phyloP scores from a whole-genome alignment of 2,329 filamentous ascomycete genomes.

The Fusarium nygamai region DNA sequence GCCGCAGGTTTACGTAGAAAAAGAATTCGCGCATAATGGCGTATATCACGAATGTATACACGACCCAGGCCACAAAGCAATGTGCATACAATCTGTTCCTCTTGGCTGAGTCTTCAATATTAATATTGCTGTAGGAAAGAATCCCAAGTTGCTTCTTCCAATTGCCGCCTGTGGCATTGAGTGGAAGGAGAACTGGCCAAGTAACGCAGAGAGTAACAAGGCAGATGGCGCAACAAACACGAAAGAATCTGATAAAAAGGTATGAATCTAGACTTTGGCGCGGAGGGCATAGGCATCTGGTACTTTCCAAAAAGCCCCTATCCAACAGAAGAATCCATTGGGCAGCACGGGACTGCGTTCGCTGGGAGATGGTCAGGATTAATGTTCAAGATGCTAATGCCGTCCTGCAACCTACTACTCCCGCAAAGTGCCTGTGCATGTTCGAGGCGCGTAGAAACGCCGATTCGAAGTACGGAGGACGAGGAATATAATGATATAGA shows the following conservation, averaged over 20 bases:
- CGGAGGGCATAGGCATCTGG: constrained; percentile 82
- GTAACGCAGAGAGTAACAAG: constrained; percentile 82
- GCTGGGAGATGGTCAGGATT: constrained; percentile 45
- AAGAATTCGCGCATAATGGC: constrained; percentile 89
- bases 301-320: constrained; percentile 68
- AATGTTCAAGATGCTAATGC: background rate
- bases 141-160: constrained; percentile 68
- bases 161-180: constrained; percentile 84
- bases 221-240: constrained; percentile 78
- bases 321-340: constrained; percentile 68
- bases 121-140: constrained; percentile 52
- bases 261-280: constrained; percentile 91
- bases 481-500: constrained; percentile 63
- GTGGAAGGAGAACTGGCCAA: constrained; percentile 84
- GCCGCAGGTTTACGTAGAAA: constrained; percentile 91
- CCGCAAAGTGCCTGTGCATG: constrained; percentile 59
- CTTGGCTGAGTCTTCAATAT: constrained; percentile 57
- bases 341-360: constrained; percentile 67
- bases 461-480: constrained; percentile 57
- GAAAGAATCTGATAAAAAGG: constrained; percentile 86
- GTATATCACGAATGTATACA: constrained; percentile 88
- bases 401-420: constrained; percentile 54
- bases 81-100: constrained; percentile 81
- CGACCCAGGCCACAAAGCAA: constrained; percentile 80
- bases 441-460: constrained; percentile 66